phyloP scores from a whole-genome alignment of 164 flowering plant species.

The Vitis labrusca region DNA sequence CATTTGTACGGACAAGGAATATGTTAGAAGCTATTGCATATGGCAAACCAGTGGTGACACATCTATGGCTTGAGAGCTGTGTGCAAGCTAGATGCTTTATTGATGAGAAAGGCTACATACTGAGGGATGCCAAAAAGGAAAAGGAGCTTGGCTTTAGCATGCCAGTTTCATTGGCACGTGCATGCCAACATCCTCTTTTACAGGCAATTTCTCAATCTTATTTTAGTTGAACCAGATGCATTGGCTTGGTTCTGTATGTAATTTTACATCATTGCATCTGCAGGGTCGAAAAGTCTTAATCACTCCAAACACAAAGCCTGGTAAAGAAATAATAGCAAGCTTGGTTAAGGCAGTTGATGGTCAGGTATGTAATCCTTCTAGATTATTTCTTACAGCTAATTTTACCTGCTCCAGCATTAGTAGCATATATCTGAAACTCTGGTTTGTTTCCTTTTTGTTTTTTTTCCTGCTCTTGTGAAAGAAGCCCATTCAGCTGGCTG shows the following conservation, averaged over 20 bases:
- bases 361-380: slow-evolving; percentile 44
- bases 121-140: slow-evolving; percentile 88
- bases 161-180: slow-evolving; percentile 72
- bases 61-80: slow-evolving; percentile 86
- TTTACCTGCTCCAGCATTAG: background rate
- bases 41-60: slow-evolving; percentile 89
- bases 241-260: background rate
- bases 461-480: no score
- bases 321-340: slow-evolving; percentile 59
- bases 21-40: slow-evolving; percentile 94
- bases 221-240: background rate
- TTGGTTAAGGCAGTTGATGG: slow-evolving; percentile 85
- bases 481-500: no score
- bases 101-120: slow-evolving; percentile 75
- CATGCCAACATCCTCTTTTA: slow-evolving; percentile 68
- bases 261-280: slow-evolving; percentile 5
- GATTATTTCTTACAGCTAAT: background rate
- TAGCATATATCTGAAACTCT: no score
- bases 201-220: slow-evolving; percentile 34
- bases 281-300: slow-evolving; percentile 80
- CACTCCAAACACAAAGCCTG: slow-evolving; percentile 79
- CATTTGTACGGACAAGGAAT: slow-evolving; percentile 88
- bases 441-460: no score
- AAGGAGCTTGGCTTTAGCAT: slow-evolving; percentile 85
- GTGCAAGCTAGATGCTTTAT: slow-evolving; percentile 76